phyloP scores from a whole-genome alignment of 2,329 filamentous ascomycete species.

The Myriosclerotinia duriaeana region DNA sequence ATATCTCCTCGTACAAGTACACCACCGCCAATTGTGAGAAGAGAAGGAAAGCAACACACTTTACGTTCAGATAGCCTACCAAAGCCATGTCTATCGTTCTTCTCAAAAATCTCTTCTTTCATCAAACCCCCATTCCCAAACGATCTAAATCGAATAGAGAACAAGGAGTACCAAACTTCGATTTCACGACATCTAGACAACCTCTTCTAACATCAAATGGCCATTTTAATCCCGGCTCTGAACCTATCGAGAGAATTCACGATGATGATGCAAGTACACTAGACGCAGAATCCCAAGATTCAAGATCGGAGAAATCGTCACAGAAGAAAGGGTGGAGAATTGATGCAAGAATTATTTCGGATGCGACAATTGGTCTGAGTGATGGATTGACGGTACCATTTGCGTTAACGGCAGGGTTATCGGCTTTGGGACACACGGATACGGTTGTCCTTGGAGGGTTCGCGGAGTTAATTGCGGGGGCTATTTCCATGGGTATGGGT shows the following conservation, averaged over 20 bases:
- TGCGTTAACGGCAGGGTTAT: constrained; percentile 59
- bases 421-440: constrained; percentile 50
- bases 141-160: constrained; percentile 5
- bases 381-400: constrained; percentile 65
- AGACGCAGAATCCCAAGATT: constrained; percentile 35
- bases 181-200: constrained; percentile 28
- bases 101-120: constrained; percentile 40
- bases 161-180: constrained; percentile 10
- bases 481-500: constrained; percentile 63
- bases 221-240: constrained; percentile 1
- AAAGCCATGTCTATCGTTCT: constrained; percentile 39
- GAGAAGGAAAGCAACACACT: background rate
- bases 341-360: constrained; percentile 45
- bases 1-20: constrained; percentile 1
- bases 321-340: constrained; percentile 36
- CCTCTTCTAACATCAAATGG: constrained; percentile 26
- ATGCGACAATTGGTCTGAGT: constrained; percentile 61
- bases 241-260: background rate
- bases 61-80: constrained; percentile 6
- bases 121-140: constrained; percentile 26
- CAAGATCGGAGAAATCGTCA: constrained; percentile 29
- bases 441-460: constrained; percentile 58
- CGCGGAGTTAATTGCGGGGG: constrained; percentile 60
- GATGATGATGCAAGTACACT: constrained; percentile 23
- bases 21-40: background rate